Base-by-base conservation (phyloP, 345 rosid species). In the Microcos paniculata region DNA sequence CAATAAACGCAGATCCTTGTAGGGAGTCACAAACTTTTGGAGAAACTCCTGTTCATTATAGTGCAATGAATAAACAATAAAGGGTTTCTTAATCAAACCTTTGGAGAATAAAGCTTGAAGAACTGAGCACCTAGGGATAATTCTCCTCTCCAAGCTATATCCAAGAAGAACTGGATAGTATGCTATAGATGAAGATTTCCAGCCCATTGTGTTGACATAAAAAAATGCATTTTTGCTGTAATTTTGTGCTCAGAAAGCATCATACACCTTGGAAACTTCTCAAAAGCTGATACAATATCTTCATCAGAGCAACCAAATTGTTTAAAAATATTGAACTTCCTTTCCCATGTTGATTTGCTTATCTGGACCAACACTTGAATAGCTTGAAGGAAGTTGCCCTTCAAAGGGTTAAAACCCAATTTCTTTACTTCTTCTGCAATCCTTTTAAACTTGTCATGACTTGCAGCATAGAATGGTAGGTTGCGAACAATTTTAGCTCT, bases 41-140 rank as follows among this genome's bases (percentile, higher is more conserved):
- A 81, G 16, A 63, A 81, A 81, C 13, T 1, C 1, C 21, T 53
- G 23, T 63, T 77, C 78, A n/a, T n/a, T n/a, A n/a, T n/a, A n/a
- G n/a, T n/a, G 40, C 6, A 35, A 35, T 0, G 21, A 55, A 9
- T n/a, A 8, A 18, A 13, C 59, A 74, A 51, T 8, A 38, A 6
- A 8, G 38, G 40, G 7, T 14, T 33, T 76, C 70, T 67, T 63
- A 6, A 77, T 49, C 76, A 80, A 55, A 33, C 80, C 74, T 61
- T 75, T 62, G 1, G 73, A 69, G 6, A 70, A 6, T 57, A 85
- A 46, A 56, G 33, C 26, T n/a, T 75, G 74, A 49, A 75, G 8
- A 1, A 79, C 77, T 18, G 70, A 31, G 18, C 42, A 65, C 59
- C 88, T 59, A 2, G 86, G 88, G 26, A 75, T 19, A n/a, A 84